phyloP scores from a whole-genome alignment of 1,139 yeast genomes.

The Pichia terricola region DNA sequence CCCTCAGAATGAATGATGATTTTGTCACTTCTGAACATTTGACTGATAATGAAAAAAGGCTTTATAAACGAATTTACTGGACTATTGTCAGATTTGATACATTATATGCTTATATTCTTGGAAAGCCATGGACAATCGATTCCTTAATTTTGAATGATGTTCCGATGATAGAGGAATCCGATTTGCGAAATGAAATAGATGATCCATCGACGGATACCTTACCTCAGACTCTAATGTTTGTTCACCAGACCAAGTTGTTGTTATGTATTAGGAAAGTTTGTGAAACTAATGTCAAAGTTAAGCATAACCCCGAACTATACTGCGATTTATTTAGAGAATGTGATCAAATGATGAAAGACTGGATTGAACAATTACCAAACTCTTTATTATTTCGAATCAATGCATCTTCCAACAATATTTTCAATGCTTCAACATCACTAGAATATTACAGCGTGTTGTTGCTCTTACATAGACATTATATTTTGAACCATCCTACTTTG shows the following conservation, averaged over 20 bases:
- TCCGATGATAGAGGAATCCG: slow-evolving; percentile 59
- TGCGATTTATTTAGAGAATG: slow-evolving; percentile 33
- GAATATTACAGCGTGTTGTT: slow-evolving; percentile 69
- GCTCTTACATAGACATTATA: slow-evolving; percentile 62
- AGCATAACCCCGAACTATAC: slow-evolving; percentile 13
- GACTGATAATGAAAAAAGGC: slow-evolving; percentile 38
- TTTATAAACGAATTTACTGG: slow-evolving; percentile 77
- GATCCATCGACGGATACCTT: slow-evolving; percentile 18
- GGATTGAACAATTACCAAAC: slow-evolving; percentile 67
- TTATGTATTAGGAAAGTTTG: slow-evolving; percentile 61
- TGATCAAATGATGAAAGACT: slow-evolving; percentile 70
- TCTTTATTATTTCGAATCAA: slow-evolving; percentile 50
- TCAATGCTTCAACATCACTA: slow-evolving; percentile 55
- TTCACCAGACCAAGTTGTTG: slow-evolving; percentile 57
- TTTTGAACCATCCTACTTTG: slow-evolving; percentile 62
- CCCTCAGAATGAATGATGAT: slow-evolving; percentile 60
- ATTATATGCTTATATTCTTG: slow-evolving; percentile 35
- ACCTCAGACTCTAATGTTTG: slow-evolving; percentile 33
- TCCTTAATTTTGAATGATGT: slow-evolving; percentile 39
- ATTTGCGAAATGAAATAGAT: slow-evolving; percentile 53
- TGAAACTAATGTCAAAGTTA: slow-evolving; percentile 2
- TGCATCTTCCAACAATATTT: slow-evolving; percentile 41
- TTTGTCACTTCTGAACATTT: slow-evolving; percentile 17
- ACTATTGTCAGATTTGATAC: slow-evolving; percentile 21
- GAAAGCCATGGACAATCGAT: slow-evolving; percentile 64